phyloP scores from a whole-genome alignment of 2,329 filamentous ascomycete species.

The Pseudopithomyces chartarum region DNA sequence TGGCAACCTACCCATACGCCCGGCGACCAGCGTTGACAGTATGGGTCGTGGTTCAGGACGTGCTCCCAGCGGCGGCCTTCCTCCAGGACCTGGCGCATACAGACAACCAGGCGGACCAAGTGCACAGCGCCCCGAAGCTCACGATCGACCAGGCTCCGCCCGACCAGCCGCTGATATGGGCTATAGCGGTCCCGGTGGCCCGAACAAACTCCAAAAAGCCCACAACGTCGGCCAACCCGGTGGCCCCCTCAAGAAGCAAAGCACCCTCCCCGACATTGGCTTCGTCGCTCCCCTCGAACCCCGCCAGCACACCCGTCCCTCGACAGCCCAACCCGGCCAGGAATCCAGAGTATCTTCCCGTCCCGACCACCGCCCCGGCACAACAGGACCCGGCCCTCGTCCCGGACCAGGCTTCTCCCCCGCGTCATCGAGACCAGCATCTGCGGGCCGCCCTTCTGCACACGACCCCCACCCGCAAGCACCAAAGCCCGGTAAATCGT shows the following conservation, averaged over 20 bases:
- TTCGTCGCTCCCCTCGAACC: conserved; percentile 44
- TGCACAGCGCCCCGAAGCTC: conserved; percentile 41
- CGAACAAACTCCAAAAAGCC: conserved; percentile 49
- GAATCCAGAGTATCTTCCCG: conserved; percentile 37
- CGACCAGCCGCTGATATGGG: conserved; percentile 47
- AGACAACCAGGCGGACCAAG: conserved; percentile 46
- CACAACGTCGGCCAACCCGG: conserved; percentile 25
- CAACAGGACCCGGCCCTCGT: conserved; percentile 22
- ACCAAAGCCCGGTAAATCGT: conserved; percentile 24
- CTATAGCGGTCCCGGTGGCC: conserved; percentile 51
- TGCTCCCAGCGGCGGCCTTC: conserved; percentile 28
- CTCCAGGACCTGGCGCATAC: conserved; percentile 41
- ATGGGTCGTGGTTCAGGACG: conserved; percentile 42
- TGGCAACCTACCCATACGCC: conserved; percentile 40
- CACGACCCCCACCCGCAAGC: conserved; percentile 20
- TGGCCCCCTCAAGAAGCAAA: conserved; percentile 32
- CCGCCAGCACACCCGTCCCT: conserved; percentile 41
- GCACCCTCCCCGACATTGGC: conserved; percentile 43
- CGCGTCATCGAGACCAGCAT: conserved; percentile 30
- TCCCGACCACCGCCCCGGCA: conserved; percentile 27
- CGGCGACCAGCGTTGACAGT: conserved; percentile 43
- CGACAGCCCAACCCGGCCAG: conserved; percentile 40
- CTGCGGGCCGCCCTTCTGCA: conserved; percentile 34
- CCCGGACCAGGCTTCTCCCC: conserved; percentile 17
- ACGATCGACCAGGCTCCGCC: conserved; percentile 46